phyloP scores from a whole-genome alignment of 257 asterid genomes.

The Lithospermum erythrorhizon region DNA sequence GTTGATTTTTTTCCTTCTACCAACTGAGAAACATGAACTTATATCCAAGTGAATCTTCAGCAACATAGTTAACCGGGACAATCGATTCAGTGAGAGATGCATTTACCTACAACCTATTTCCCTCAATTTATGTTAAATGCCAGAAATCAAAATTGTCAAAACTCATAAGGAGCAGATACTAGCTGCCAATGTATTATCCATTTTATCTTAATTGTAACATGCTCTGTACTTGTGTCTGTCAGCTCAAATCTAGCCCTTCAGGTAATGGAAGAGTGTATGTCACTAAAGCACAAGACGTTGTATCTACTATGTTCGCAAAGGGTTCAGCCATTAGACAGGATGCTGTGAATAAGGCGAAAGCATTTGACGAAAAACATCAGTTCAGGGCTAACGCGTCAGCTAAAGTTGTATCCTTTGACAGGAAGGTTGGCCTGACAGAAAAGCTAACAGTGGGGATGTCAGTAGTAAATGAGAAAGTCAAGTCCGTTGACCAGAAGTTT shows the following conservation, averaged over 20 bases:
- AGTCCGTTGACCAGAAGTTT: slow-evolving; percentile 84
- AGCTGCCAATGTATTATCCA: neutral
- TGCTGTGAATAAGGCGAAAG: slow-evolving; percentile 89
- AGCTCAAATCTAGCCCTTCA: slow-evolving; percentile 44
- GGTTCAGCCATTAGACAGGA: slow-evolving; percentile 86
- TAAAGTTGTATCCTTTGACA: slow-evolving; percentile 67
- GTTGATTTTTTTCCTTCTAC: neutral
- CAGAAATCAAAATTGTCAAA: neutral
- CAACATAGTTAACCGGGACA: neutral
- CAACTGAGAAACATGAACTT: neutral
- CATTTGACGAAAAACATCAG: slow-evolving; percentile 85
- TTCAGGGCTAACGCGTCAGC: slow-evolving; percentile 94
- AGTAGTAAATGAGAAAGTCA: slow-evolving; percentile 82
- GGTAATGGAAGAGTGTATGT: slow-evolving; percentile 44
- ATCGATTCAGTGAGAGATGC: neutral
- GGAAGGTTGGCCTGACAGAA: slow-evolving; percentile 73
- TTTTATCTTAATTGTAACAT: neutral
- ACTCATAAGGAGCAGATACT: neutral
- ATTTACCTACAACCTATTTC: neutral
- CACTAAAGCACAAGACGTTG: slow-evolving; percentile 88
- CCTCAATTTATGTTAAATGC: neutral
- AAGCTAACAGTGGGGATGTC: slow-evolving; percentile 81
- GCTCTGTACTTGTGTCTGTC: slow-evolving; percentile 17
- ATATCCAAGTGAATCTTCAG: neutral
- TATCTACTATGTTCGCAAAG: slow-evolving; percentile 79